Evolutionary conservation across 202 grass and related monocot species (phyloP).

Genomic region (Cymbopogon flexuosus): DNA sequence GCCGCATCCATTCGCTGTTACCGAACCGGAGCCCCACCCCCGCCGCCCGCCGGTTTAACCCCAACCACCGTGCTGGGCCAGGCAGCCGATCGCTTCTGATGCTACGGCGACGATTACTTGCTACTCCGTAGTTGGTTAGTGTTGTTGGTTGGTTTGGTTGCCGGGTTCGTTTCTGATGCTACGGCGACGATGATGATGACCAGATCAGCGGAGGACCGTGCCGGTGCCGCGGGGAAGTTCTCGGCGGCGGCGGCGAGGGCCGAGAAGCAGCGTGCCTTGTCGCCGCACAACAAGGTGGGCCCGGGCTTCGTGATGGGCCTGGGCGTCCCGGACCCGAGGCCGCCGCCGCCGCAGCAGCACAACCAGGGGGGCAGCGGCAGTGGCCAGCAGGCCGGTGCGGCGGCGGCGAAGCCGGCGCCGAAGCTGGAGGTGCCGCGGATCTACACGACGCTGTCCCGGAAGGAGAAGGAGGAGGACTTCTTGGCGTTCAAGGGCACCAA

Average conservation of each 20-base stretch:
- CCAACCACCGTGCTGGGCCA: slow-evolving; percentile 25
- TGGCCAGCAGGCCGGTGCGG: background rate
- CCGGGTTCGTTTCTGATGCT: background rate
- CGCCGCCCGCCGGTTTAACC: background rate
- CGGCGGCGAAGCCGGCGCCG: background rate
- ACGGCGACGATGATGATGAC: slow-evolving; percentile 26
- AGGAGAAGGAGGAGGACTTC: slow-evolving; percentile 89
- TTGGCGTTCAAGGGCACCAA: slow-evolving; percentile 71
- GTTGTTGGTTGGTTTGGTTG: background rate
- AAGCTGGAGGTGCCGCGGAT: slow-evolving; percentile 67
- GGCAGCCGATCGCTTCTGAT: too few species aligned
- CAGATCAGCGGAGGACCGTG: slow-evolving; percentile 58
- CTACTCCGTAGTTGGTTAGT: too few species aligned
- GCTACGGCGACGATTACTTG: too few species aligned
- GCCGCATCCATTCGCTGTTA: too few species aligned
- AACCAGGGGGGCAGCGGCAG: slow-evolving; percentile 4
- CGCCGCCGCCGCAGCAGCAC: background rate
- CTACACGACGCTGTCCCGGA: slow-evolving; percentile 63
- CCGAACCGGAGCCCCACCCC: background rate
- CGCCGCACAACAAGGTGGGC: slow-evolving; percentile 25
- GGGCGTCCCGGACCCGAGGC: slow-evolving; percentile 9
- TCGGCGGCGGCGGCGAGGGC: background rate
- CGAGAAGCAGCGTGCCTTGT: background rate
- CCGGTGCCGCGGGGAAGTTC: slow-evolving; percentile 26
- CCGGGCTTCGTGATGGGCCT: slow-evolving; percentile 14